Conservation (phyloP, 2,329 filamentous ascomycete species). For the Exophiala calicioides region DNA sequence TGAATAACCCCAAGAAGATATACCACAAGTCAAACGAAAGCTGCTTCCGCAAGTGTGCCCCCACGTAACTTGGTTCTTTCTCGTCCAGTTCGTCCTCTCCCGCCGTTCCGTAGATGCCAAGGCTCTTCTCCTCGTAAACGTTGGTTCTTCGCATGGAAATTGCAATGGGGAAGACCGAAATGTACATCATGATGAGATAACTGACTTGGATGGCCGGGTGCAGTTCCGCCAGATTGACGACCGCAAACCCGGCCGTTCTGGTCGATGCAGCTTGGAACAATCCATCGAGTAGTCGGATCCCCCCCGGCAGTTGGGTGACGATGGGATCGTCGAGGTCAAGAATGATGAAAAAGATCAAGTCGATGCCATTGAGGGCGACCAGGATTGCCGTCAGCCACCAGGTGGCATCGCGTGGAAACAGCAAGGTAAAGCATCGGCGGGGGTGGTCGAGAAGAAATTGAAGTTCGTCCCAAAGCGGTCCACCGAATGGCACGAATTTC, state of each 20-base stretch:
- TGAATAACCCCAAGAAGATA: constrained; percentile 88
- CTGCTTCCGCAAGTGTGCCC: constrained; percentile 86
- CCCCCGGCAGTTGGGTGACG: constrained; percentile 68
- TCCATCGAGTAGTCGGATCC: constrained; percentile 78
- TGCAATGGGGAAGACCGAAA: constrained; percentile 61
- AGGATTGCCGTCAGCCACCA: constrained; percentile 96
- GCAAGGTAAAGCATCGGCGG: constrained; percentile 88
- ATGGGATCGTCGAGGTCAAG: constrained; percentile 77
- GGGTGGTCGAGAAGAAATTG: constrained; percentile 91
- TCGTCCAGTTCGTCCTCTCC: constrained; percentile 60
- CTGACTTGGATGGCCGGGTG: constrained; percentile 83
- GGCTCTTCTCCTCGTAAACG: constrained; percentile 62
- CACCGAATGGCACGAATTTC: constrained; percentile 63
- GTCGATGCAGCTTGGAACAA: constrained; percentile 90
- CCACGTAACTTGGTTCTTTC: constrained; percentile 76
- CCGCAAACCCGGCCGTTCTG: constrained; percentile 84
- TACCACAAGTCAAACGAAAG: constrained; percentile 98
- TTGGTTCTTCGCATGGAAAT: constrained; percentile 63
- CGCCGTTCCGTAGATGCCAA: constrained; percentile 70
- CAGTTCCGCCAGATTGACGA: constrained; percentile 72
- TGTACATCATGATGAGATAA: constrained; percentile 67
- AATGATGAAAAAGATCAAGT: constrained; percentile 88
- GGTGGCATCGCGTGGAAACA: constrained; percentile 86
- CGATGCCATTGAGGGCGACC: constrained; percentile 75
- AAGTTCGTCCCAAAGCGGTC: constrained; percentile 83